A percentile compares a stretch with the other conserved stretches of the same genome.
Evolutionary conservation across 306 rosid species (phyloP).

Genomic region (Cyclanthera cordifolia): DNA sequence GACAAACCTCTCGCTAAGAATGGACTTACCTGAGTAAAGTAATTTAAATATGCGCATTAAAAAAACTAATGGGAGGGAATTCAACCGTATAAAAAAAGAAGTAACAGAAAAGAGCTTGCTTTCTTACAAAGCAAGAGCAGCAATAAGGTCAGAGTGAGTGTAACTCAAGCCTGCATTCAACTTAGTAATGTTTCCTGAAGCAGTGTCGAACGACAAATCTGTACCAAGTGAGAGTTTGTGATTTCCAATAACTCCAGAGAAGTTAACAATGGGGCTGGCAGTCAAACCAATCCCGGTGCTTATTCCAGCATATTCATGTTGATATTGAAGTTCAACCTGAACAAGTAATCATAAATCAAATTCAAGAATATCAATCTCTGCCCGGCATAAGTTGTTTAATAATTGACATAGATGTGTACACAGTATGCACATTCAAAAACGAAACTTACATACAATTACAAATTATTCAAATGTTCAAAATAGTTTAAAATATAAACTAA

Average conservation of each 20-base stretch:
- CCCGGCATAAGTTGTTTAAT: not conserved
- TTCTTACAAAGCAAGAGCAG: slow-evolving; percentile 55
- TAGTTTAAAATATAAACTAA: not conserved
- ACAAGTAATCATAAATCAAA: not conserved
- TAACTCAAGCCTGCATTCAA: slow-evolving; percentile 71
- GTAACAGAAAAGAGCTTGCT: not conserved
- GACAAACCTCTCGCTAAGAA: not conserved
- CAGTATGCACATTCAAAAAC: not conserved
- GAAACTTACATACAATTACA: not conserved
- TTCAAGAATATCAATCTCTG: not conserved
- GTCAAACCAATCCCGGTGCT: slow-evolving; percentile 81
- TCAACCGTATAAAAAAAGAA: not conserved
- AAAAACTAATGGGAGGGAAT: not conserved
- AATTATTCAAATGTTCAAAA: not conserved
- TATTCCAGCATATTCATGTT: slow-evolving; percentile 84
- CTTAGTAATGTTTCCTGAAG: slow-evolving; percentile 64
- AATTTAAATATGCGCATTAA: not conserved
- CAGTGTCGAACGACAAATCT: slow-evolving; percentile 77
- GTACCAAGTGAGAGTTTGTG: slow-evolving; percentile 50
- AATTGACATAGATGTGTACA: not conserved
- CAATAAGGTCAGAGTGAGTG: slow-evolving; percentile 63
- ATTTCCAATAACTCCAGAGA: slow-evolving; percentile 85
- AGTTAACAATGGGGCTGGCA: slow-evolving; percentile 72
- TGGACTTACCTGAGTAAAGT: not conserved
- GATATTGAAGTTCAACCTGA: slow-evolving; percentile 88